Base-by-base conservation (phyloP, 1,284 basidiomycete genomes). In the Nidula niveotomentosa region DNA sequence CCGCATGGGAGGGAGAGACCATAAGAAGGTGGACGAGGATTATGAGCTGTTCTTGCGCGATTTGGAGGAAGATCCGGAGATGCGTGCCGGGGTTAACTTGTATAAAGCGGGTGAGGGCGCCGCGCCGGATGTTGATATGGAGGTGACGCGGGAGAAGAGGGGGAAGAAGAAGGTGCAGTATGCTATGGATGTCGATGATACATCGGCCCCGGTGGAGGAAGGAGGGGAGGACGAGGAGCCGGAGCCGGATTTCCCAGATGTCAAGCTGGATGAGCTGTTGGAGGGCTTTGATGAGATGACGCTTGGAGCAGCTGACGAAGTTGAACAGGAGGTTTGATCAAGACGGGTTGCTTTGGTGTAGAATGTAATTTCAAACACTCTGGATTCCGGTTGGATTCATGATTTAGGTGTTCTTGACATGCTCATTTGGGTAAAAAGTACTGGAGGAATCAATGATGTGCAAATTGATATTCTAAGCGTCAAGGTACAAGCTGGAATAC, bases 1-100 rank as follows among this genome's bases (percentile, higher is more conserved):
- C 1, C 78, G 94, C 51, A 82, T 91, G 76, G 95, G 95, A 41
- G 95, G 95, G 45, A 78, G 94, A 51, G 96, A 98, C 72, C 85
- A 90, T 74, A 91, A 85, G 77, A 95, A 95, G 76, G 93, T 98
- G 58, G 95, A 98, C 68, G 88, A 93, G 68, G 96, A 98, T 69
- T 99, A 98, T 71, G 96, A 98, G 76, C 65, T 94, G 58, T 99
- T 99, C 86, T 41, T 41, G 39, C 39, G 39, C 39, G 39, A 41
- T 41, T 7, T 41, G 39, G 39, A 41, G 7, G 39, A 41, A 41
- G 39, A 41, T 41, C 39, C 39, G 3, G 39, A 41, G 39, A 13
- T 41, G 12, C 39, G 39, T 17, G 81, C 83, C 13, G 86, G 86
- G 13, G 89, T 99, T 65, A 97, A 98, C 73, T 66, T 99, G 54